Evolutionary conservation across 176 grass and related monocot species (phyloP), one percentile per base, ranked within the genome.

Genomic region (Lolium rigidum): DNA sequence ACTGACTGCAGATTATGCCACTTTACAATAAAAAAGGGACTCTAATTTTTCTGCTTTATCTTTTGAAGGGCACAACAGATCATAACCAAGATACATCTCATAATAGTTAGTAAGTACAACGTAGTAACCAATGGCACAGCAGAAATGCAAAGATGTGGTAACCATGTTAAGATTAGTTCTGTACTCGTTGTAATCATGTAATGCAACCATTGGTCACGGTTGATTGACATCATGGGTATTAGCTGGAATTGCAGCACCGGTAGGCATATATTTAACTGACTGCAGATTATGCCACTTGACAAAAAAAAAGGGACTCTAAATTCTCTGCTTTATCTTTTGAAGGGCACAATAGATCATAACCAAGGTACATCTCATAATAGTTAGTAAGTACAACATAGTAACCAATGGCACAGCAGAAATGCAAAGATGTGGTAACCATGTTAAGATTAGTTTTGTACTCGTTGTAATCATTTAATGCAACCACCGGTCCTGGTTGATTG

Each of bases 151-250:
- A 67, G 70, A 76, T 76, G 16, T 76, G 48, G 54, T 63, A 82
- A 74, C 13, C 25, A 69, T 68, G 60, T 61, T 25, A 78, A 85
- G 18, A 78, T 39, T 17, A 5, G 48, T 73, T 83, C 3, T 64
- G 41, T 87, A 98, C 96, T 94, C 90, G 76, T 91, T 92, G 54
- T 95, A 92, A 85, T 87, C 79, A 25, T 91, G 87, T 85, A 91
- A 88, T 59, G 86, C 81, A 74, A 82, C 76, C 70, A 83, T 47
- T 70, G 80, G 88, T 69, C 82, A 86, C 79, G 91, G 88, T 51
- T 90, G 89, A 75, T 88, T 94, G 13, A 66, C 28, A 66, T 82
- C 92, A 77, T 87, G 82, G 14, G 35, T 47, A 87, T 59, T 83
- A 79, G 65, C 65, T 86, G 86, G 82, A 71, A 83, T 60, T 46